phyloP scores from a whole-genome alignment of 306 rosid genomes.

The Prunus padus region DNA sequence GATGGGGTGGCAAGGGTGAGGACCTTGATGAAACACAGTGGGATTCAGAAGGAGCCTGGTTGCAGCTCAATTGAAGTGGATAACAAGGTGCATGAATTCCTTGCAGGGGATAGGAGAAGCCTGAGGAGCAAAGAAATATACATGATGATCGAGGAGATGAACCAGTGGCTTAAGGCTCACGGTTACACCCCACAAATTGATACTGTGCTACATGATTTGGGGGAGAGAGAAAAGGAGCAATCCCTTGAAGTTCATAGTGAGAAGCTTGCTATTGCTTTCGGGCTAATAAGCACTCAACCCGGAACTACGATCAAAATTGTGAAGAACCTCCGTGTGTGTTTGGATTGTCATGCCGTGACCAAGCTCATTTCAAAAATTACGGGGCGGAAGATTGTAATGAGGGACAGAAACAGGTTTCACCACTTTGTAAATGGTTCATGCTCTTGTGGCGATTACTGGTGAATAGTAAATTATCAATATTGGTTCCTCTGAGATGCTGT shows the following conservation, averaged over 20 bases:
- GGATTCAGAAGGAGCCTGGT: conserved; percentile 83
- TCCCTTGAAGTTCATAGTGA: conserved; percentile 80
- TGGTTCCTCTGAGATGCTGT: not conserved
- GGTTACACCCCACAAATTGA: conserved; percentile 64
- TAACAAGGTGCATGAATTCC: conserved; percentile 66
- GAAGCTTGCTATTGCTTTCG: conserved; percentile 82
- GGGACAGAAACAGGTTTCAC: conserved; percentile 80
- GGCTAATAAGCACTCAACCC: conserved; percentile 64
- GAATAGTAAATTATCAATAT: conserved; percentile 12
- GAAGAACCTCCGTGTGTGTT: conserved; percentile 72
- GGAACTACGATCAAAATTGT: conserved; percentile 67
- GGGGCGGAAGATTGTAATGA: conserved; percentile 58
- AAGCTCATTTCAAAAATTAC: conserved; percentile 68
- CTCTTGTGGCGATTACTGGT: conserved; percentile 81
- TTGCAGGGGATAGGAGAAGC: conserved; percentile 72
- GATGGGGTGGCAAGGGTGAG: conserved; percentile 71
- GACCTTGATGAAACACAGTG: conserved; percentile 62
- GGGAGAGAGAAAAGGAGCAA: conserved; percentile 59
- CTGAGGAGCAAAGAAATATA: conserved; percentile 62
- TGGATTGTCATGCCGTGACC: conserved; percentile 77
- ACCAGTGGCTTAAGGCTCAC: conserved; percentile 52
- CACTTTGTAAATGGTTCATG: conserved; percentile 71
- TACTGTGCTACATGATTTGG: conserved; percentile 65
- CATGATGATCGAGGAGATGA: conserved; percentile 61
- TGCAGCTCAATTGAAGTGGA: conserved; percentile 75